A percentile compares a stretch with the other conserved stretches of the same genome.
phyloP scores from a whole-genome alignment of 2,329 filamentous ascomycete genomes.

The Apiospora aurea region DNA sequence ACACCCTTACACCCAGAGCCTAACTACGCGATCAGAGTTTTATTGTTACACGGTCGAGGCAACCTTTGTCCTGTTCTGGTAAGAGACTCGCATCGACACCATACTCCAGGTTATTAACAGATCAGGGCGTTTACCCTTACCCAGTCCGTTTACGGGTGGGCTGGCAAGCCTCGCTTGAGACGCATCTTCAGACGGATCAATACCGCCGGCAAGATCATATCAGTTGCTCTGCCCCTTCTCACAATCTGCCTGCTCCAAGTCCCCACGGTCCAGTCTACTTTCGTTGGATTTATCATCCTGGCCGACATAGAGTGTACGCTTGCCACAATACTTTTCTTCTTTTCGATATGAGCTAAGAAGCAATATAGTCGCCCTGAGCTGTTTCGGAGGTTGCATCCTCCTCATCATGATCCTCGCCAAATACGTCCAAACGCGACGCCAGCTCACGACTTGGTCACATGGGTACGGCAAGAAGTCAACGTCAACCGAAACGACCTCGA shows the following conservation, averaged over 20 bases:
- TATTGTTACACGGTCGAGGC: conserved; percentile 30
- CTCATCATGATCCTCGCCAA: conserved; percentile 49
- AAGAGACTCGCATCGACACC: neutral
- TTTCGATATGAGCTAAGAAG: neutral
- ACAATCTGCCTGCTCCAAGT: conserved; percentile 31
- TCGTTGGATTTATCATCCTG: conserved; percentile 29
- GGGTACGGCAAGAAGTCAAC: conserved; percentile 38
- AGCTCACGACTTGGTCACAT: conserved; percentile 43
- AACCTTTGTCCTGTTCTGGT: conserved; percentile 24
- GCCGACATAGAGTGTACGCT: conserved; percentile 31
- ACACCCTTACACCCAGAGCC: neutral
- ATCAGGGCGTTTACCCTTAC: conserved; percentile 29
- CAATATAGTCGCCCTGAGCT: conserved; percentile 46
- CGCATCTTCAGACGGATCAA: conserved; percentile 25
- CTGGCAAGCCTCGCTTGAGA: conserved; percentile 24
- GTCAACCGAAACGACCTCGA: conserved; percentile 22
- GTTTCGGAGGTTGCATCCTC: conserved; percentile 45
- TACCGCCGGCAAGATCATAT: conserved; percentile 28
- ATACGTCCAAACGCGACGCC: conserved; percentile 50
- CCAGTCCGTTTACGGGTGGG: conserved; percentile 32
- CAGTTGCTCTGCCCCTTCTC: conserved; percentile 30
- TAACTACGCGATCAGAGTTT: conserved; percentile 24
- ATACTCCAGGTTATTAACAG: neutral
- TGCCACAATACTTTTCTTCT: neutral
- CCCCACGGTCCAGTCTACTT: conserved; percentile 26